phyloP scores from a whole-genome alignment of 2,329 filamentous ascomycete species.

The Catunica adiposa region DNA sequence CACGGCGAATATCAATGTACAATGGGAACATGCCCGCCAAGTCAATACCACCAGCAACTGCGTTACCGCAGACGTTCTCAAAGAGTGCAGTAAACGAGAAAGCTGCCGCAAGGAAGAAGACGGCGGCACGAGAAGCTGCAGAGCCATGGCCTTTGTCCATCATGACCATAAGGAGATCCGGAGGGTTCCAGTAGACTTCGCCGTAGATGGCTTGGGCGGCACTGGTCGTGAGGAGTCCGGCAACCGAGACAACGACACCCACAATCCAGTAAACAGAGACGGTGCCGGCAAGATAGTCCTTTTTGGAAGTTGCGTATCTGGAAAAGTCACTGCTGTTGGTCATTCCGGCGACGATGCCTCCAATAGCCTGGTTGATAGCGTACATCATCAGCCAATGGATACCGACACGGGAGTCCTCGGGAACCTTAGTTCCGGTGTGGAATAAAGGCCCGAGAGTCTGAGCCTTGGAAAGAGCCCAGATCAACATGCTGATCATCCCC shows the following conservation, averaged over 20 bases:
- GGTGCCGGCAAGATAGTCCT: slow-evolving; percentile 18
- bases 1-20: slow-evolving; percentile 20
- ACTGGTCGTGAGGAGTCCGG: slow-evolving; percentile 18
- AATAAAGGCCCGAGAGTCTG: slow-evolving; percentile 30
- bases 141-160: slow-evolving; percentile 18
- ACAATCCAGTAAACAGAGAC: slow-evolving; percentile 19
- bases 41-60: slow-evolving; percentile 20
- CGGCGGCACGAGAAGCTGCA: slow-evolving; percentile 17
- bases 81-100: slow-evolving; percentile 19
- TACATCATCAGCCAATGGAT: slow-evolving; percentile 20
- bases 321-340: slow-evolving; percentile 21
- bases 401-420: slow-evolving; percentile 15
- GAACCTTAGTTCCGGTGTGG: slow-evolving; percentile 17
- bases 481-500: slow-evolving; percentile 31
- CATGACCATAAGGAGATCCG: slow-evolving; percentile 16
- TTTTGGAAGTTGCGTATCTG: slow-evolving; percentile 17
- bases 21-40: slow-evolving; percentile 19
- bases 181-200: slow-evolving; percentile 15
- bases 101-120: slow-evolving; percentile 18
- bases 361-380: slow-evolving; percentile 20
- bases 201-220: slow-evolving; percentile 18
- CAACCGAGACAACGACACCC: slow-evolving; percentile 19
- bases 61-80: slow-evolving; percentile 20
- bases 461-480: slow-evolving; percentile 30
- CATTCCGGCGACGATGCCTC: slow-evolving; percentile 19